phyloP scores from a whole-genome alignment of 345 rosid genomes.

The Brassica cretica region DNA sequence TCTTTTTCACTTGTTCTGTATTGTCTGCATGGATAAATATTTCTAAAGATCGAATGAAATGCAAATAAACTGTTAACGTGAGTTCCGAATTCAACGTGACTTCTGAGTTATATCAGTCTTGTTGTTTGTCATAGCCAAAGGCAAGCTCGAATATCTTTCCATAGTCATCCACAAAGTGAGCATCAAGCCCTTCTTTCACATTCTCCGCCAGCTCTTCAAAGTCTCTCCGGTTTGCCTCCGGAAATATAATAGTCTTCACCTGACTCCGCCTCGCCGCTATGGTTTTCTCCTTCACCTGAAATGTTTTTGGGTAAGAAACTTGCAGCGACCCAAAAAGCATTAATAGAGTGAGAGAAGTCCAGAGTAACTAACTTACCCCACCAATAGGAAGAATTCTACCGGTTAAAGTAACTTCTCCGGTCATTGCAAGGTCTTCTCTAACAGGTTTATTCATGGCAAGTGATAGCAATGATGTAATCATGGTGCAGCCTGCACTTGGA shows the following conservation, averaged over 20 bases:
- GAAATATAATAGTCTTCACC: constrained; percentile 83
- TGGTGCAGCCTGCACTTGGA: constrained; percentile 99
- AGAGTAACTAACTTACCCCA: constrained; percentile 64
- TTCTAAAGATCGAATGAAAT: no score
- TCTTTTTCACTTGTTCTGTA: no score
- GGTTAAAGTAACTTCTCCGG: constrained; percentile 89
- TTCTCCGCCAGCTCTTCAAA: constrained; percentile 85
- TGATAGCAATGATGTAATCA: constrained; percentile 96
- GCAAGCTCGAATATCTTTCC: constrained; percentile 67
- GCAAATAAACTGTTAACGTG: constrained; percentile 1
- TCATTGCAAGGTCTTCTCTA: constrained; percentile 88
- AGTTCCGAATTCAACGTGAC: constrained; percentile 2
- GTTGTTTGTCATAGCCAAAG: constrained; percentile 45
- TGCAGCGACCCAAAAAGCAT: not conserved
- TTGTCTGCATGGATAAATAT: no score
- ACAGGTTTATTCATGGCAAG: constrained; percentile 79
- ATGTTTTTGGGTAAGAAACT: constrained; percentile 14
- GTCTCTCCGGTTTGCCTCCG: constrained; percentile 88
- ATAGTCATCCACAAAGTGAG: constrained; percentile 83
- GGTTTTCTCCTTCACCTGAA: constrained; percentile 94
- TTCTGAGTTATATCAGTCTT: constrained; percentile 1
- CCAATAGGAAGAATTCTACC: constrained; percentile 97
- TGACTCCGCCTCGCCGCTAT: constrained; percentile 90
- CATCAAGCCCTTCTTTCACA: constrained; percentile 91
- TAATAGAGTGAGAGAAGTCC: not conserved